Evolutionary conservation across 2,329 filamentous ascomycete species (phyloP).

Genomic region (Colletotrichum gloeosporioides): DNA sequence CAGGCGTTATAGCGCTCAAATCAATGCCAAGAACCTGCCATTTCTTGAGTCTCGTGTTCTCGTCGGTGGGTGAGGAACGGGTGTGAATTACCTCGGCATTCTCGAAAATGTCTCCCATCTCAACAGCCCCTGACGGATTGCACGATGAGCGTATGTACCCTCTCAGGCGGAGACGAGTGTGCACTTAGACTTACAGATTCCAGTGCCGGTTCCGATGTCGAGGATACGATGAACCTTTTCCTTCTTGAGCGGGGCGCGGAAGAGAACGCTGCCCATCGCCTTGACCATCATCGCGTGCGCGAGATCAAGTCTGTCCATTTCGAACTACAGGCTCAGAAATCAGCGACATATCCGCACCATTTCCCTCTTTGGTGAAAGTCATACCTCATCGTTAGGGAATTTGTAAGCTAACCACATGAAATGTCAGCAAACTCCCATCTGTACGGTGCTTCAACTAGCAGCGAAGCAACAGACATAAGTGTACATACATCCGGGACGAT

Average conservation of each 20-base stretch:
- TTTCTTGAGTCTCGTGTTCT: neutral
- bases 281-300: neutral
- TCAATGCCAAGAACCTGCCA: constrained; percentile 2
- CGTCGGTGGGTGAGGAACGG: neutral
- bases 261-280: neutral
- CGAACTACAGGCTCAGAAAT: neutral
- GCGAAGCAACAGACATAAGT: too few relatives aligned
- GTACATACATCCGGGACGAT: neutral
- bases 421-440: neutral
- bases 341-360: neutral
- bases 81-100: neutral
- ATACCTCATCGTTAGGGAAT: neutral
- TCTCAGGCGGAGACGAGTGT: fast-evolving
- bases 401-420: too few relatives aligned
- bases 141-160: fast-evolving
- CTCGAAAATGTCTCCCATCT: neutral
- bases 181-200: constrained; percentile 51
- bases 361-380: neutral
- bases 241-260: neutral
- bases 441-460: neutral
- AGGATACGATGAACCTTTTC: constrained; percentile 43
- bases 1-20: neutral
- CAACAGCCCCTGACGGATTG: neutral
- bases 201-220: constrained; percentile 65
- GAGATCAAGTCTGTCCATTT: neutral